Evolutionary conservation across 2,329 filamentous ascomycete genomes (phyloP).

Genomic region (Monosporascus cannonballus): DNA sequence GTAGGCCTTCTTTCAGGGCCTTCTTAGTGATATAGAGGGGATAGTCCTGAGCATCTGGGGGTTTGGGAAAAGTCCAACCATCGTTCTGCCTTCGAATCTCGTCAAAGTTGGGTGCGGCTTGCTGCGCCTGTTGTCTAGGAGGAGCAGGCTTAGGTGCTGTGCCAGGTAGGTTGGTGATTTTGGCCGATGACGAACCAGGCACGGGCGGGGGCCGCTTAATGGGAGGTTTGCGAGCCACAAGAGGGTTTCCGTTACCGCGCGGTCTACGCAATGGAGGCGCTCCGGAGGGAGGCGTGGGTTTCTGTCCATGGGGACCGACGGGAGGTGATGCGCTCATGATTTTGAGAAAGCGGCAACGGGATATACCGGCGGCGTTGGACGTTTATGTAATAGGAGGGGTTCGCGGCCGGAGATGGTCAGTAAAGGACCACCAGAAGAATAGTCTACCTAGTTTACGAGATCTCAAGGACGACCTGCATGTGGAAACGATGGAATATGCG

Average conservation of each 20-base stretch:
- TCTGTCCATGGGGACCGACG: constrained; percentile 38
- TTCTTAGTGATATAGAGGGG: constrained; percentile 81
- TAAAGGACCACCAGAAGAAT: not conserved
- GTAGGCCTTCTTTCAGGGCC: constrained; percentile 69
- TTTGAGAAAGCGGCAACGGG: not conserved
- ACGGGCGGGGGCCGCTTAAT: constrained; percentile 28
- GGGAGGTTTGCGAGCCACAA: constrained; percentile 56
- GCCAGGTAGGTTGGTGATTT: constrained; percentile 10
- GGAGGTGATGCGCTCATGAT: constrained; percentile 36
- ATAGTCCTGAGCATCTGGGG: constrained; percentile 38
- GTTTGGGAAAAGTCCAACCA: constrained; percentile 52
- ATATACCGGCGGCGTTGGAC: not conserved
- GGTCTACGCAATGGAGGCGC: constrained; percentile 34
- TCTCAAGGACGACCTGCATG: not conserved
- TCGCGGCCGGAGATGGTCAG: not conserved
- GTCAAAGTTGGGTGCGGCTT: constrained; percentile 29
- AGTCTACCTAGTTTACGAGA: not conserved
- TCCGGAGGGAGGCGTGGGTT: constrained; percentile 39
- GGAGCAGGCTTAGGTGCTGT: constrained; percentile 9
- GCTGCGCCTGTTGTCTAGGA: constrained; percentile 20
- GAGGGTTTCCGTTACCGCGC: constrained; percentile 49
- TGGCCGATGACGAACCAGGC: constrained; percentile 20
- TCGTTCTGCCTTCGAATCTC: constrained; percentile 40
- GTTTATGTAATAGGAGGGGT: not conserved
- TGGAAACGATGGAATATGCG: not conserved